Percentiles rank a stretch among this genome's conserved stretches.
Conservation (phyloP, 2,329 filamentous ascomycete species). For the Chaetoscypha palmicola region DNA sequence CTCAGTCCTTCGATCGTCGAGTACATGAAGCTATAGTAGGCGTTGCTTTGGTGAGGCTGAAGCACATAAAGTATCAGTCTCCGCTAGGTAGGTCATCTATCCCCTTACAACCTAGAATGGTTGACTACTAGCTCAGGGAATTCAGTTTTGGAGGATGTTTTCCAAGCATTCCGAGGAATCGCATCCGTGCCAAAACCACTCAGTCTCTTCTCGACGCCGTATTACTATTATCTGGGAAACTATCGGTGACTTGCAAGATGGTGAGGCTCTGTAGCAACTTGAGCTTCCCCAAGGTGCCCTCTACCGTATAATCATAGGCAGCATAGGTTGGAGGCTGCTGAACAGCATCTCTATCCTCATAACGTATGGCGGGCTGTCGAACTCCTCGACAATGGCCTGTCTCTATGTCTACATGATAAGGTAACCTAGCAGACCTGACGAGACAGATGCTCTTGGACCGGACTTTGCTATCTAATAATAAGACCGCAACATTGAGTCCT, state of each 20-base stretch:
- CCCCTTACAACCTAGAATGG: constrained; percentile 11
- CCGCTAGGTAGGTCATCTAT: constrained; percentile 9
- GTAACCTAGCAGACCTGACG: too few relatives aligned
- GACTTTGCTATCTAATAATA: constrained; percentile 13
- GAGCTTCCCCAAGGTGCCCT: constrained; percentile 11
- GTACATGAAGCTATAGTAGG: constrained; percentile 6
- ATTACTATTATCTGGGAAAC: constrained; percentile 8
- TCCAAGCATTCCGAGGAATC: constrained; percentile 10
- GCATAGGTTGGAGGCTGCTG: constrained; percentile 13
- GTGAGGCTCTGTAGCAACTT: constrained; percentile 5
- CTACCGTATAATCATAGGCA: constrained; percentile 11
- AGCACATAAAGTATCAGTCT: constrained; percentile 12
- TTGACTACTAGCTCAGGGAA: constrained; percentile 11
- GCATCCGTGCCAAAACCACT: constrained; percentile 14
- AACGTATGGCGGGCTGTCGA: constrained; percentile 12
- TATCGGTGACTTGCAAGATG: constrained; percentile 9
- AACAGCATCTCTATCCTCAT: constrained; percentile 12
- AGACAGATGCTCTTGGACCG: too few relatives aligned
- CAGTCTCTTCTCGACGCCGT: constrained; percentile 8
- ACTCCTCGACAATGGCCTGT: constrained; percentile 9
- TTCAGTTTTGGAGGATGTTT: constrained; percentile 13
- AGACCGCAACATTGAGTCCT: constrained; percentile 14
- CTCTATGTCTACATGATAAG: constrained; percentile 6
- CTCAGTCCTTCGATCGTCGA: constrained; percentile 10
- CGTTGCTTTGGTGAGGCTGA: constrained; percentile 10